Base-by-base conservation (phyloP, 306 rosid species). In the Quercus dentata region DNA sequence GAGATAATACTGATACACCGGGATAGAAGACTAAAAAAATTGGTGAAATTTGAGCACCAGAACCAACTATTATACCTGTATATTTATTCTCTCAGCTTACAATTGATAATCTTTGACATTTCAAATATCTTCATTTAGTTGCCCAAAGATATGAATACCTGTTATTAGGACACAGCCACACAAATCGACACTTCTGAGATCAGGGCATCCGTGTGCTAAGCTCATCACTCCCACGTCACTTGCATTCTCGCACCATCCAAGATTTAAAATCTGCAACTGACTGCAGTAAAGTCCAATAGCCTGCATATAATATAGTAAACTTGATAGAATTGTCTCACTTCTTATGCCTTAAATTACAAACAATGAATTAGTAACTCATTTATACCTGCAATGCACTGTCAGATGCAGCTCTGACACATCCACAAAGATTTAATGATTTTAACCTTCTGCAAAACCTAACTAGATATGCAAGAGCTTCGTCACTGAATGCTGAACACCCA, bases 171-270 rank as follows among this genome's bases (percentile, higher is more conserved):
- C 82, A 76, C 99, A 96, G 52, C 97, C 97, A 49, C 99, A 96
- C 89, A 96, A 80, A 83, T 96, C 92, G 19, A 93, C 82, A 52
- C 64, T 84, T 81, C 94, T 82, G 38, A 96, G 97, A 85, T 96
- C 97, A 82, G 97, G 98, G 80, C 99, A 96, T 21, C 99, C 98
- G 49, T 82, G 21, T 4, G 98, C 98, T 76, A 96, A 83, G 70
- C 92, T 87, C 90, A 85, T 89, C 33, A 96, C 99, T 79, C 99
- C 99, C 65, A 74, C 91, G 74, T 96, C 99, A 46, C 93, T 83
- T 63, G 88, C 91, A 71, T 89, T 77, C 2, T 93, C 97, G 23
- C 99, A 96, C 99, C 99, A 96, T 56, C 99, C 99, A 19, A 96
- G 94, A 86, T 91, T 96, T 75, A 96, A 79, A 72, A 78, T 82